These are phyloP conservation scores for Thecaphora thlaspeos DNA, from an alignment of 1,284 basidiomycete species.

Conservation along the genomic window DNA sequence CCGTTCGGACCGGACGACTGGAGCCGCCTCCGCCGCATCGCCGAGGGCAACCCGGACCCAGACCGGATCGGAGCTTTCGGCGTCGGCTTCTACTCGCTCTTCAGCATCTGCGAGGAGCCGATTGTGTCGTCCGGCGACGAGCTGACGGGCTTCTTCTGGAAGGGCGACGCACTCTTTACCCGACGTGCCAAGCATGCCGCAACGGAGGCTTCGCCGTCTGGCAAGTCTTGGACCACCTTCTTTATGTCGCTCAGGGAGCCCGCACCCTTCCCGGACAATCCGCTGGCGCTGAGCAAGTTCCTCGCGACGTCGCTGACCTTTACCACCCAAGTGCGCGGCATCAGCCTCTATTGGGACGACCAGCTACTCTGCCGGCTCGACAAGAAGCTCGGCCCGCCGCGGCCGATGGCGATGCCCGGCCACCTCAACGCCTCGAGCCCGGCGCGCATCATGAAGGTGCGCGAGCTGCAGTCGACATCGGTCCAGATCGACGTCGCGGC, in stretches of 20 bases:
- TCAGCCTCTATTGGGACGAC: constrained; percentile 67
- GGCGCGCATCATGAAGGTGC: constrained; percentile 69
- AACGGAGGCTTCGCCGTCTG: constrained; percentile 27
- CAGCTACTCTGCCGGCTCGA: constrained; percentile 72
- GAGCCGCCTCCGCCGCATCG: constrained; percentile 55
- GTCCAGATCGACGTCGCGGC: constrained; percentile 79
- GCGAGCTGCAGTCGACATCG: constrained; percentile 68
- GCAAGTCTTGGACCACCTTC: constrained; percentile 78
- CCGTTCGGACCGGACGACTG: constrained; percentile 55
- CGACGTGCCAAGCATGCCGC: constrained; percentile 38
- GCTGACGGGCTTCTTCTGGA: constrained; percentile 93
- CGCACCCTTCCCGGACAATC: constrained; percentile 73
- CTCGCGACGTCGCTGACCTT: constrained; percentile 91
- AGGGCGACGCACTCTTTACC: constrained; percentile 59
- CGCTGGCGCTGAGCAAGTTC: constrained; percentile 83
- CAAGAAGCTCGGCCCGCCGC: constrained; percentile 69
- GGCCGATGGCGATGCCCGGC: constrained; percentile 65
- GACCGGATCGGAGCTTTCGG: constrained; percentile 62
- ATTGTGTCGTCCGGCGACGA: constrained; percentile 84
- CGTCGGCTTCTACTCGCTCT: constrained; percentile 63
- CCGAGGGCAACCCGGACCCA: constrained; percentile 63
- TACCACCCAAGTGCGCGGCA: constrained; percentile 75
- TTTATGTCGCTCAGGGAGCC: constrained; percentile 85
- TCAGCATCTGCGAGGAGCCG: constrained; percentile 71
- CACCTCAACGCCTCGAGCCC: constrained; percentile 60